Evolutionary conservation across 1,284 basidiomycete species (phyloP), one percentile per base, ranked within the genome.

Genomic region (Moesziomyces sp.): DNA sequence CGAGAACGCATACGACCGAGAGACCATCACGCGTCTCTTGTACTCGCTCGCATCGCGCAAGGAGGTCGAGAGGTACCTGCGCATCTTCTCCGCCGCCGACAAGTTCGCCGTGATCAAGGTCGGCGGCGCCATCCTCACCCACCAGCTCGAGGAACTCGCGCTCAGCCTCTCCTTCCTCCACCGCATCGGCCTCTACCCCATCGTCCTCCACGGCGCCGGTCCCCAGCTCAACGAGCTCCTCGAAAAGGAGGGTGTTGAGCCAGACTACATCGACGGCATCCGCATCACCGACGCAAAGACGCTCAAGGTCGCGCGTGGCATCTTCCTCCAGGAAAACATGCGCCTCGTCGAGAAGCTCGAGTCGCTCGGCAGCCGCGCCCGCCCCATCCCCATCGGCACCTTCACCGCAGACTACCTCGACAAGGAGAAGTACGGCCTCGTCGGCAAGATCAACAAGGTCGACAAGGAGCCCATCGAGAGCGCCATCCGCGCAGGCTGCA

Each of bases 381-480:
- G 82, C 9, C 82, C 82, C 18, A 83, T 84, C 62, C 81, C 82
- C 19, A 70, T 83, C 46, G 82, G 82, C 42, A 82, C 80, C 18
- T 84, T 84, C 52, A 79, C 71, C 33, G 82, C 82, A 38, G 76
- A 76, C 38, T 84, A 79, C 72, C 71, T 84, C 48, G 82, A 84
- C 78, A 81, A 81, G 71, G 79, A 83, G 44, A 83, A 83, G 74
- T 84, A 84, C 70, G 82, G 82, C 42, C 70, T 84, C n/a, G 82
- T 84, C 24, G 82, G 82, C 44, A 80, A 82, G 72, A 80, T 84
- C 55, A 80, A 82, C 62, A 71, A 66, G 48, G 80, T 84, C 21
- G 80, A 84, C 72, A 84, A 84, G 76, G 82, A 84, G 67, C 82
- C 82, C 51, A 84, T 84, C 72, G 82, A 84, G 70, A 81, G 79